Percentiles rank a stretch among this genome's conserved stretches.
phyloP scores from a whole-genome alignment of 805 yeast genomes.

The Starmerella sirachaensis region DNA sequence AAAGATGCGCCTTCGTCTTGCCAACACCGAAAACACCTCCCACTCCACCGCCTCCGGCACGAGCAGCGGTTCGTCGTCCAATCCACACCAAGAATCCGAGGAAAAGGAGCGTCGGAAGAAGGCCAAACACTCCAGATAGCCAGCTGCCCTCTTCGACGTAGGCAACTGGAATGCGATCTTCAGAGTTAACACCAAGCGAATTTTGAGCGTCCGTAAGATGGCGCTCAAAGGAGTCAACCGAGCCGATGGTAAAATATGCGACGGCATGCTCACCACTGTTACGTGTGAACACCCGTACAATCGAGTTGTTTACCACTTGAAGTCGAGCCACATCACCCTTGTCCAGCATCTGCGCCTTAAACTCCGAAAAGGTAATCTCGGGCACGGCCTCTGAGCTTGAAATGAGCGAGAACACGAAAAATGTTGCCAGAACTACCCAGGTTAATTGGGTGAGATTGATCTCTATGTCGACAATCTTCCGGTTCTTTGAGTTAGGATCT shows the following conservation, averaged over 20 bases:
- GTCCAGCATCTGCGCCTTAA: slow-evolving; percentile 65
- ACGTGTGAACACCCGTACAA: slow-evolving; percentile 35
- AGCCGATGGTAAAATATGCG: slow-evolving; percentile 74
- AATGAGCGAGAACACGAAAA: slow-evolving; percentile 21
- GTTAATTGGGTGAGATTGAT: slow-evolving; percentile 21
- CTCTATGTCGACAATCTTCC: slow-evolving; percentile 20
- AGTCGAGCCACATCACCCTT: slow-evolving; percentile 66
- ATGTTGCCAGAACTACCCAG: slow-evolving; percentile 20
- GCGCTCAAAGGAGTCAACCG: slow-evolving; percentile 73
- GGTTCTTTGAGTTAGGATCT: neutral
- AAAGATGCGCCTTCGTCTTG: slow-evolving; percentile 52
- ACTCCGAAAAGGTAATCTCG: slow-evolving; percentile 62
- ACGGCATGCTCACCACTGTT: slow-evolving; percentile 31
- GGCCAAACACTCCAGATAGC: slow-evolving; percentile 50
- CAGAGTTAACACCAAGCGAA: slow-evolving; percentile 50
- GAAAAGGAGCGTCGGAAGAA: slow-evolving; percentile 68
- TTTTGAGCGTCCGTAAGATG: slow-evolving; percentile 67
- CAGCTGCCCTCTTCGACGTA: slow-evolving; percentile 60
- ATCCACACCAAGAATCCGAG: slow-evolving; percentile 69
- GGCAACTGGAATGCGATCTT: slow-evolving; percentile 64
- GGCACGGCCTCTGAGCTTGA: slow-evolving; percentile 19
- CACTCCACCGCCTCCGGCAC: slow-evolving; percentile 38
- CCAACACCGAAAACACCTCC: slow-evolving; percentile 69
- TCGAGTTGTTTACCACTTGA: slow-evolving; percentile 57
- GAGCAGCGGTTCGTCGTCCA: slow-evolving; percentile 36